Evolutionary conservation across 2,329 filamentous ascomycete genomes (phyloP).

Genomic region (Trichoderma atroviride): DNA sequence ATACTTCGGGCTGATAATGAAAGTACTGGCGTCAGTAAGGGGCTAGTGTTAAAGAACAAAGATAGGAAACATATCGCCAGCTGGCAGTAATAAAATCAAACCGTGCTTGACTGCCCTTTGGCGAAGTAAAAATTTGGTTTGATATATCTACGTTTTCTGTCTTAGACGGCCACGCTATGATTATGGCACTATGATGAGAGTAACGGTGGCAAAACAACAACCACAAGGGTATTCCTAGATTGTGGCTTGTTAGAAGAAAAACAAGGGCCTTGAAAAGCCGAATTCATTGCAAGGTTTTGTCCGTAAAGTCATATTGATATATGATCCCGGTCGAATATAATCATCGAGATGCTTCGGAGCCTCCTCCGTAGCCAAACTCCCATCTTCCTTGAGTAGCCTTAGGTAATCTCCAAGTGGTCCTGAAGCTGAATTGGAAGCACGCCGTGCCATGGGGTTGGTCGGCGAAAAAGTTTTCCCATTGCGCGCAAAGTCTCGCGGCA

Average conservation of each 20-base stretch:
- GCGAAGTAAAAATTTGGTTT: neutral
- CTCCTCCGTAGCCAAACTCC: neutral
- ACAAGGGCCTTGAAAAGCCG: neutral
- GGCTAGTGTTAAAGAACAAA: too few species aligned
- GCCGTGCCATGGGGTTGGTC: neutral
- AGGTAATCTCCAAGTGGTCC: neutral
- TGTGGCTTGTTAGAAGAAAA: neutral
- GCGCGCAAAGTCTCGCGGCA: constrained; percentile 2
- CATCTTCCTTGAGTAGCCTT: neutral
- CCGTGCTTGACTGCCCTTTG: neutral
- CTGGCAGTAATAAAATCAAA: neutral
- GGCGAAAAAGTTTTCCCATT: constrained; percentile 23
- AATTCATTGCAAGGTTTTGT: neutral
- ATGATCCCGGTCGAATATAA: neutral
- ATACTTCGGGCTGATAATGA: neutral
- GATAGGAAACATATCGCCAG: neutral
- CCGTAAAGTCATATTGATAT: neutral
- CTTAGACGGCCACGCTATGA: neutral
- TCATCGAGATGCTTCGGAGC: neutral
- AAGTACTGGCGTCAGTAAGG: neutral
- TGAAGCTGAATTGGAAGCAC: neutral
- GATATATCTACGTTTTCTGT: neutral
- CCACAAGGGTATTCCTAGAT: neutral
- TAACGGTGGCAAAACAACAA: neutral
- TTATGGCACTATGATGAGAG: neutral